phyloP scores from a whole-genome alignment of 176 grass and related monocot species.

The Chrysopogon serrulatus region DNA sequence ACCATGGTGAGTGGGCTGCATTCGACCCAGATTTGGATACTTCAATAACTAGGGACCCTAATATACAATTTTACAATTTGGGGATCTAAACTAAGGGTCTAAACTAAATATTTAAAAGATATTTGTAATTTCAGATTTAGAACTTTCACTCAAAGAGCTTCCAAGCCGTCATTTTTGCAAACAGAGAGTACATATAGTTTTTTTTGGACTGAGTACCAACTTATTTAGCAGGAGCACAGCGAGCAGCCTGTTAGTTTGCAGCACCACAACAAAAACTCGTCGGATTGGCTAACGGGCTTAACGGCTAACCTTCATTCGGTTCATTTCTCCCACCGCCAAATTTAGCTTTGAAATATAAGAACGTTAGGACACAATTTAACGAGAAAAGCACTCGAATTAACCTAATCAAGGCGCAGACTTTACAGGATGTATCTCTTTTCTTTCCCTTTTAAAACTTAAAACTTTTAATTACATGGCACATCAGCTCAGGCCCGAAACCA shows the following conservation, averaged over 20 bases:
- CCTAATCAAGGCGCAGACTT: background rate
- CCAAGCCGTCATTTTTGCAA: background rate
- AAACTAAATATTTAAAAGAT: background rate
- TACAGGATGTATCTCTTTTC: constrained; percentile 37
- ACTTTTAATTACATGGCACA: constrained; percentile 33
- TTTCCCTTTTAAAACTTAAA: constrained; percentile 39
- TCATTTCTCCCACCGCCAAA: background rate
- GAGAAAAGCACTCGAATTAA: background rate
- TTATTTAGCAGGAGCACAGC: background rate
- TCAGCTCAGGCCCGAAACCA: constrained; percentile 20
- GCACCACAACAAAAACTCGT: background rate
- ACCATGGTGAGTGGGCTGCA: too few species aligned
- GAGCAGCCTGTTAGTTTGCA: background rate
- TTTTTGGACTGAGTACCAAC: background rate
- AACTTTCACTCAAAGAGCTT: background rate
- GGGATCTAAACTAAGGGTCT: too few species aligned
- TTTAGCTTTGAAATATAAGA: background rate
- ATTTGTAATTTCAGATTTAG: background rate
- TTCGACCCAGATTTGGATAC: too few species aligned
- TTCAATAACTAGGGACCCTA: too few species aligned
- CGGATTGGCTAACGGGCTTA: background rate
- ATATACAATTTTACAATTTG: too few species aligned
- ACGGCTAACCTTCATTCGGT: background rate
- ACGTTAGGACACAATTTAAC: background rate
- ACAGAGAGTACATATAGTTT: background rate